These are phyloP conservation scores for Boehmeria nivea DNA, from an alignment of 306 rosid genomes.

Conservation along the genomic window DNA sequence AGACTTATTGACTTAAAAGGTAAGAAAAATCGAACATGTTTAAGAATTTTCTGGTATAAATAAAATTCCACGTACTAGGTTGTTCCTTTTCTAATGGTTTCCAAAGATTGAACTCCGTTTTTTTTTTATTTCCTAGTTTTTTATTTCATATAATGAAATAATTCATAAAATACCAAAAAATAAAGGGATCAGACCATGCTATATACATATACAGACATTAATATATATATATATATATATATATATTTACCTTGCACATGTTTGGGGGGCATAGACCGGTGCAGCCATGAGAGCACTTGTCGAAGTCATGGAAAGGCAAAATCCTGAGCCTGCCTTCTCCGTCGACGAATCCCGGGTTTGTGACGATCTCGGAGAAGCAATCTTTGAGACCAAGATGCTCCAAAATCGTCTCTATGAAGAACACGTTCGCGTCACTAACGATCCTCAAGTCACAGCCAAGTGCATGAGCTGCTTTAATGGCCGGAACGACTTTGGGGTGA, in stretches of 20 bases:
- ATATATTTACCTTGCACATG: constrained; percentile 65
- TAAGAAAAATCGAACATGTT: too few species aligned
- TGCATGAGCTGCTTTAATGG: constrained; percentile 13
- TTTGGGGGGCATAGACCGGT: constrained; percentile 53
- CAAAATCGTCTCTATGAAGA: constrained; percentile 62
- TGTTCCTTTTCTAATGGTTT: too few species aligned
- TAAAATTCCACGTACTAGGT: too few species aligned
- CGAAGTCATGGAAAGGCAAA: constrained; percentile 50
- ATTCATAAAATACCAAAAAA: background rate
- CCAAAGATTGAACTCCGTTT: too few species aligned
- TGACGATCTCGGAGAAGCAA: constrained; percentile 59
- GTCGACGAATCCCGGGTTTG: constrained; percentile 59
- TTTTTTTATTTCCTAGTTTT: too few species aligned
- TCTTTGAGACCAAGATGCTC: constrained; percentile 54
- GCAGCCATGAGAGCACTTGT: constrained; percentile 49
- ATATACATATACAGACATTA: background rate
- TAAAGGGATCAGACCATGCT: background rate
- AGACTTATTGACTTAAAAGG: too few species aligned
- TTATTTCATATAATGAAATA: background rate
- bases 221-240: background rate
- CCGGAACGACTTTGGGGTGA: constrained; percentile 11
- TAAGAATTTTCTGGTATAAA: too few species aligned
- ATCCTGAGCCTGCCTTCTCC: constrained; percentile 53
- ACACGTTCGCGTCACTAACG: constrained; percentile 68
- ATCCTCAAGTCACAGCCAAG: constrained; percentile 61